Base-by-base conservation (phyloP, 2,329 filamentous ascomycete genomes). In the Camillea tinctor region DNA sequence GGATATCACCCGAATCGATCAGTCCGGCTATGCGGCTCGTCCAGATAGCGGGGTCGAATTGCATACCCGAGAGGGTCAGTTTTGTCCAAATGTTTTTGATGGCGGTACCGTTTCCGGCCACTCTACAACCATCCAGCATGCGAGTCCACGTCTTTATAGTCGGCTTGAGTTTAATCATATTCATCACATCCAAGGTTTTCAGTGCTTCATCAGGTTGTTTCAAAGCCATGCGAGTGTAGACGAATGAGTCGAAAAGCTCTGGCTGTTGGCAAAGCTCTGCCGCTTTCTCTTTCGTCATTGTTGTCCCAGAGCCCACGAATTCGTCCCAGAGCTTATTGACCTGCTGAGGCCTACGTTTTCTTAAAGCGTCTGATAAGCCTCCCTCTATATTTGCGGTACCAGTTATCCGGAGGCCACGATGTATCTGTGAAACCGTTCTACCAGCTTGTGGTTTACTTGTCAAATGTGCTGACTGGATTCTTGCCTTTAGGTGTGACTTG, bases 91-190 rank as follows among this genome's bases (percentile, higher is more conserved):
- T 81, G 1, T 80, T 80, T 58, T 88, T 83, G 61, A 93, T 78
- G 21, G 82, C 85, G n/a, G 77, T 72, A 0, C 79, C 65, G 66
- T 92, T 87, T 57, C 80, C 80, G 54, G 84, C 80, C 54, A 79
- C 80, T 69, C 83, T 84, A 74, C 88, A 92, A 1, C 91, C 91
- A 58, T 85, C 81, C 65, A 95, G 84, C 83, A 95, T 89, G 50
- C 84, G 78, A 48, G 87, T 89, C 84, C 90, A 95, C 0, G 90
- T 89, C 66, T 78, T 82, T 57, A 88, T 68, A 6, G 81, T 87
- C 15, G 90, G 88, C 58, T 77, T 73, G 26, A 89, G 71, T 1
- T 83, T 84, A 55, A 83, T 55, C 56, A 63, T 62, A 30, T 65
- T 61, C 8, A 72, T n/a, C 7, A 66, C 49, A 30, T 73, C 50